A percentile compares a stretch with the other conserved stretches of the same genome.
These are phyloP conservation scores for Peronospora farinosa DNA, from an alignment of 352 stramenopile genomes.

Conservation along the genomic window DNA sequence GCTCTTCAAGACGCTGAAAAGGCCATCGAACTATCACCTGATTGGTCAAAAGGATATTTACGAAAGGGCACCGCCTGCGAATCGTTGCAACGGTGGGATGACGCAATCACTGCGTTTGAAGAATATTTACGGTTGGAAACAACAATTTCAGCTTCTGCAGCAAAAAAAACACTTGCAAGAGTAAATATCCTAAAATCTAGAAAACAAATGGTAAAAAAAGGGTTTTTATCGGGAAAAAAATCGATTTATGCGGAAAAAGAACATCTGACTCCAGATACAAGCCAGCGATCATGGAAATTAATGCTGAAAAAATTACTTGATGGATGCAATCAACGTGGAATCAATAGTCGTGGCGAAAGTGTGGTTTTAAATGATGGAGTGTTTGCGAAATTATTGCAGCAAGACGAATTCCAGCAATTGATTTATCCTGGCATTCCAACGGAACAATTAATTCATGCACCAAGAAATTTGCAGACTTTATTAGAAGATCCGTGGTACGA, in stretches of 20 bases:
- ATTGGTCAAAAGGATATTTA: conserved; percentile 91
- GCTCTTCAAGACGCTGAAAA: conserved; percentile 81
- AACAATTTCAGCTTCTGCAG: conserved; percentile 15
- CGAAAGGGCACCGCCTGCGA: conserved; percentile 83
- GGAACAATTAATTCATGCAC: conserved; percentile 58
- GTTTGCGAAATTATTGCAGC: conserved; percentile 65
- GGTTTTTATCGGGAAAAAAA: conserved; percentile 40
- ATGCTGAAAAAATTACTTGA: conserved; percentile 63
- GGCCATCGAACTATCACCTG: conserved; percentile 71
- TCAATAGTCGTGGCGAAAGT: conserved; percentile 48
- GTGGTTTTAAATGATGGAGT: conserved; percentile 75
- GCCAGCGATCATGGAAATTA: conserved; percentile 45
- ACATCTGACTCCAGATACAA: conserved; percentile 35
- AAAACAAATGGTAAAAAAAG: conserved; percentile 30
- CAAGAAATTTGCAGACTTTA: conserved; percentile 65
- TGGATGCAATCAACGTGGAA: conserved; percentile 45
- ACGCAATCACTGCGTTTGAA: conserved; percentile 76
- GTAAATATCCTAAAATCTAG: conserved; percentile 6
- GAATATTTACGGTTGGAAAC: conserved; percentile 59
- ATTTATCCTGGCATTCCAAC: conserved; percentile 73
- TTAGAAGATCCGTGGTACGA: conserved; percentile 79
- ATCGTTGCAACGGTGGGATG: conserved; percentile 40
- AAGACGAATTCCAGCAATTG: conserved; percentile 65
- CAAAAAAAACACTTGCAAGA: conserved; percentile 54
- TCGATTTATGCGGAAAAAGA: conserved; percentile 65